Base-by-base conservation (phyloP, 1,284 basidiomycete species). In the Polyporus tsugae region DNA sequence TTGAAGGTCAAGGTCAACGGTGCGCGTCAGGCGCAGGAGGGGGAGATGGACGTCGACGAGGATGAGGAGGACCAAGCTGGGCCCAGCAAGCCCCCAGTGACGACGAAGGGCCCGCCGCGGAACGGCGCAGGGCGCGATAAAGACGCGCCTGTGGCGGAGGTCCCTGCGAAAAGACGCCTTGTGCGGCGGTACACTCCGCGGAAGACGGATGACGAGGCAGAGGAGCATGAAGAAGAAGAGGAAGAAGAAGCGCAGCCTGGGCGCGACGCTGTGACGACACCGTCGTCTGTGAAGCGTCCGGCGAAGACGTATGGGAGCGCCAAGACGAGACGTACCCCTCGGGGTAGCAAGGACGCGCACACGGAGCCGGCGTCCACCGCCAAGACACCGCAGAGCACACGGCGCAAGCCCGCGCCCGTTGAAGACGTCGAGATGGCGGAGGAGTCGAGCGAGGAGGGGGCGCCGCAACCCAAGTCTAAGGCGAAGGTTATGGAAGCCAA, bases 31-130 rank as follows among this genome's bases (percentile, higher is more conserved):
- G n/a, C 49, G 36, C 58, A 13, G 38, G 60, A 41, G 1, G 69
- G 63, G 49, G 60, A 52, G n/a, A 76, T 75, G 77, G 75, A 74
- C 39, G 73, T 77, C 53, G 75, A 76, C 7, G 70, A 70, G 15
- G 66, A 55, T 6, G 60, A 60, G 10, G 41, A 33, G 52, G 55
- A 49, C 41, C 58, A n/a, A 60, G 41, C 70, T 39, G 66, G 67
- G 17, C 67, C 66, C n/a, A 70, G 72, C 66, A 58, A 63, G 35
- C 63, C 44, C 62, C 72, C 58, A 57, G 38, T 64, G 13, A 62
- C 62, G 44, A 70, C 64, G 68, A 61, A 46, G 52, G 63, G 66
- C 11, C 68, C 63, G 0, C 66, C 68, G 6, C 66, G 70, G 33
- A 67, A 69, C 57, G 62, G 59, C 6, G 53, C 62, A 2, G 39